Conservation (phyloP, 2,329 filamentous ascomycete species). For the Diplodia sapinea region DNA sequence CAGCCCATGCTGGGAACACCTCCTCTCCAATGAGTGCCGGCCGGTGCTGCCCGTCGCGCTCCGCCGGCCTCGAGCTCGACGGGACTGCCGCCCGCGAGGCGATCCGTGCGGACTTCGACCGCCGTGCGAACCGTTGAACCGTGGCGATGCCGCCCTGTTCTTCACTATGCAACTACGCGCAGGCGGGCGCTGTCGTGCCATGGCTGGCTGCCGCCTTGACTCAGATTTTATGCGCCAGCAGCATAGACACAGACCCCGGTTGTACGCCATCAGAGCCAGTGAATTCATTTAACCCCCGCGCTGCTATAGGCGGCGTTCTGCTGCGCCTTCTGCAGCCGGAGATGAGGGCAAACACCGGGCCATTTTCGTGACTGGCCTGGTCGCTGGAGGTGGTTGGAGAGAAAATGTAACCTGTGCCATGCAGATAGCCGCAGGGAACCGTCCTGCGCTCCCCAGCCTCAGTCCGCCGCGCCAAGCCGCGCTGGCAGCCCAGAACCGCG, state of each 20-base stretch:
- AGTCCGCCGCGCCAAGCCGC: constrained; percentile 17
- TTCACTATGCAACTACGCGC: constrained; percentile 15
- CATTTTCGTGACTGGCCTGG: constrained; percentile 19
- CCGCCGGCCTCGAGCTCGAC: constrained; percentile 21
- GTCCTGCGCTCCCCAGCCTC: constrained; percentile 25
- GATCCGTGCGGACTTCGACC: background rate
- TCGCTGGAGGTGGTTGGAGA: constrained; percentile 16
- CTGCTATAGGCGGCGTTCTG: constrained; percentile 20
- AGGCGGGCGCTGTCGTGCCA: constrained; percentile 23
- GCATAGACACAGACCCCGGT: constrained; percentile 10
- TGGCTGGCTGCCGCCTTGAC: constrained; percentile 29
- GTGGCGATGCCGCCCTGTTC: constrained; percentile 19
- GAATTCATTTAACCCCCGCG: constrained; percentile 13
- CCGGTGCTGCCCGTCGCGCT: constrained; percentile 18
- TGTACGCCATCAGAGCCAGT: constrained; percentile 12
- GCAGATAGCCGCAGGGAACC: constrained; percentile 25
- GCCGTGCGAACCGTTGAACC: constrained; percentile 26
- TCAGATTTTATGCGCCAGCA: constrained; percentile 23
- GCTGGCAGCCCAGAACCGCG: background rate
- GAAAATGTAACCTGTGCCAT: constrained; percentile 22
- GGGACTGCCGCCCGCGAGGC: background rate
- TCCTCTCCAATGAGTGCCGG: constrained; percentile 22
- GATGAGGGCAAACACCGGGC: constrained; percentile 20
- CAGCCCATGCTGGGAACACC: constrained; percentile 19
- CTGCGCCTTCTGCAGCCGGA: constrained; percentile 20